These are phyloP conservation scores for Cardamine resedifolia DNA, from an alignment of 345 rosid genomes.

Conservation along the genomic window DNA sequence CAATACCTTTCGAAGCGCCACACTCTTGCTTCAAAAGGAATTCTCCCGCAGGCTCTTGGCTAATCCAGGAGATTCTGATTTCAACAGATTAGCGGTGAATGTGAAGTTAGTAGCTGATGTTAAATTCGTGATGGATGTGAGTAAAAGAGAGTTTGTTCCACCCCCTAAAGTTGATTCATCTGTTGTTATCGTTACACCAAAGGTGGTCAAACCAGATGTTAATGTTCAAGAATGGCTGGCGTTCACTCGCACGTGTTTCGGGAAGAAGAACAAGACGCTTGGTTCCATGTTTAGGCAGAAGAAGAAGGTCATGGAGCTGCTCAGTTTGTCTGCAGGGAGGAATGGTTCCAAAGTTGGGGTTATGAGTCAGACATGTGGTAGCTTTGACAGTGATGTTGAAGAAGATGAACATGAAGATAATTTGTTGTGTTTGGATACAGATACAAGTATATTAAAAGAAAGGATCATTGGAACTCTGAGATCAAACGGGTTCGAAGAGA, in stretches of 20 bases:
- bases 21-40: constrained; percentile 91
- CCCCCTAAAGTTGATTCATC: constrained; percentile 91
- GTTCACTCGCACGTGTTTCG: constrained; percentile 73
- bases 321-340: constrained; percentile 31
- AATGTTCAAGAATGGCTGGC: constrained; percentile 72
- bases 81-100: constrained; percentile 82
- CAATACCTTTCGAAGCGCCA: constrained; percentile 60
- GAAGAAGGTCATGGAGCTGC: constrained; percentile 71
- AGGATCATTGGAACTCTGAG: constrained; percentile 50
- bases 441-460: constrained; percentile 53
- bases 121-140: constrained; percentile 77
- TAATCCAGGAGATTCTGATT: constrained; percentile 80
- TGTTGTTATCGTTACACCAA: constrained; percentile 72
- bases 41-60: constrained; percentile 79
- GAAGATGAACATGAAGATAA: constrained; percentile 25
- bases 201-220: constrained; percentile 54
- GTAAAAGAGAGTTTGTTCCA: constrained; percentile 89
- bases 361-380: background rate
- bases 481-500: constrained; percentile 57
- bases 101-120: constrained; percentile 83
- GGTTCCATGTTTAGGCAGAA: constrained; percentile 93
- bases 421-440: constrained; percentile 38
- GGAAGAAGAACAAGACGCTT: constrained; percentile 82
- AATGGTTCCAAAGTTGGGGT: constrained; percentile 28
- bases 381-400: constrained; percentile 16